Conservation (phyloP, 805 yeast species). For the Saccharomycopsis fibuligera region DNA sequence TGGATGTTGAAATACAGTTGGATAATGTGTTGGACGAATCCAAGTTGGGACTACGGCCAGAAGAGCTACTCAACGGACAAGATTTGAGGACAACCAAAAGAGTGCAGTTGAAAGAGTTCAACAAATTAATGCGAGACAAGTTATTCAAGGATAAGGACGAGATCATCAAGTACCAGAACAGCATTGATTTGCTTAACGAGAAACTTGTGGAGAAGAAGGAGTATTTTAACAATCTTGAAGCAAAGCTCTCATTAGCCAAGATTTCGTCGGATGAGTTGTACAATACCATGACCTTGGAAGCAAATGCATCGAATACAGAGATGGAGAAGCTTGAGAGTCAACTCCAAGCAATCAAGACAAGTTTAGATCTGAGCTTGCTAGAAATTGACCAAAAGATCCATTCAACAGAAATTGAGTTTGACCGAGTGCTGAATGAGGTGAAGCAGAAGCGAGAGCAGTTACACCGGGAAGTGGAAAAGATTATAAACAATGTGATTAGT, state of each 20-base stretch:
- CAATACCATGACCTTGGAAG: constrained; percentile 47
- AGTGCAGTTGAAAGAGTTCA: constrained; percentile 24
- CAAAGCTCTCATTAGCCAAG: constrained; percentile 45
- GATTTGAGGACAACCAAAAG: constrained; percentile 31
- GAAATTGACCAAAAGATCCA: constrained; percentile 37
- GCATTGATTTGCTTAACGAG: constrained; percentile 50
- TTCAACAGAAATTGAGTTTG: constrained; percentile 47
- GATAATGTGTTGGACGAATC: constrained; percentile 36
- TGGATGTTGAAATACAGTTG: constrained; percentile 36
- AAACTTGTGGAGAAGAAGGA: constrained; percentile 52
- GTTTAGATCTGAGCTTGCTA: constrained; percentile 43
- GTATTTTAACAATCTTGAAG: constrained; percentile 49
- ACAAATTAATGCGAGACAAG: constrained; percentile 32
- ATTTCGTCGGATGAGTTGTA: constrained; percentile 49
- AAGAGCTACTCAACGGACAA: constrained; percentile 33
- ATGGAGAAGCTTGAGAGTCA: constrained; percentile 59
- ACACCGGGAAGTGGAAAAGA: constrained; percentile 47
- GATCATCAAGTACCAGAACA: constrained; percentile 49
- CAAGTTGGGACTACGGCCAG: constrained; percentile 40
- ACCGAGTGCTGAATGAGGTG: constrained; percentile 43
- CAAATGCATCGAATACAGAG: constrained; percentile 51
- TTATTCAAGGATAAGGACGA: constrained; percentile 52
- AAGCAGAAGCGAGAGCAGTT: constrained; percentile 41
- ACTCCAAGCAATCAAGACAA: constrained; percentile 41
- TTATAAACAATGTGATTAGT: constrained; percentile 53